These are phyloP conservation scores for Schizochytrium sp. DNA, from an alignment of 108 stramenopile species.

Conservation along the genomic window DNA sequence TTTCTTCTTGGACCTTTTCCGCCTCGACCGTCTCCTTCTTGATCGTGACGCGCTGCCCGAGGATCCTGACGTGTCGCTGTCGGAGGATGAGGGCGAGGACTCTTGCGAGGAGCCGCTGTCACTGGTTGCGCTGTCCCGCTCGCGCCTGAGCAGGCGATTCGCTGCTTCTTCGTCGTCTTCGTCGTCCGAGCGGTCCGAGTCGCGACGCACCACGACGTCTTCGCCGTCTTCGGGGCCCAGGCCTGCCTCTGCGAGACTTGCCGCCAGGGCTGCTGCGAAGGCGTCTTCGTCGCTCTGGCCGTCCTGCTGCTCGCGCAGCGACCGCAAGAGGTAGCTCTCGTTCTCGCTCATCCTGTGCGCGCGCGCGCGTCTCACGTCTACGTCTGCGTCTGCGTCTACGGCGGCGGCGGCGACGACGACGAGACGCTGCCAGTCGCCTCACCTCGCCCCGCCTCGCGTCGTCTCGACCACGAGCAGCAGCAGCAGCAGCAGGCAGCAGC, in stretches of 20 bases:
- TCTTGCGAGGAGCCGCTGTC: too few species aligned
- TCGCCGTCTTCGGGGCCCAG: not conserved
- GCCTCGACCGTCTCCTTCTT: too few species aligned
- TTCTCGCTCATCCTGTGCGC: not conserved
- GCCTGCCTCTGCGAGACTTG: not conserved
- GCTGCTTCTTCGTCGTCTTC: not conserved
- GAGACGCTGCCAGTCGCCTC: too few species aligned
- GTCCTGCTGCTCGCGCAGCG: not conserved
- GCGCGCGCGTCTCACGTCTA: not conserved
- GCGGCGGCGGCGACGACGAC: too few species aligned
- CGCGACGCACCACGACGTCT: not conserved
- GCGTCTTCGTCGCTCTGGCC: not conserved
- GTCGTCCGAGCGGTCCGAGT: not conserved
- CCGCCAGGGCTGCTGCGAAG: not conserved
- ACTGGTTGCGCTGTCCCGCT: too few species aligned
- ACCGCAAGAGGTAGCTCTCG: not conserved
- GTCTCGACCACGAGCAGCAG: too few species aligned
- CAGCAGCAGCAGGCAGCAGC: too few species aligned
- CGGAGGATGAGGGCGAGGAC: too few species aligned
- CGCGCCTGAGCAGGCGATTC: not conserved
- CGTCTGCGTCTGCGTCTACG: not conserved
- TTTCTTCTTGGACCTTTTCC: too few species aligned
- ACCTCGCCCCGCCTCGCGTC: too few species aligned
- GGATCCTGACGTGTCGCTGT: too few species aligned
- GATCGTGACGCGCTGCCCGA: too few species aligned